A percentile compares a stretch with the other conserved stretches of the same genome.
Evolutionary conservation across 495 filamentous ascomycete genomes (phyloP).

Genomic region (Aspergillus sclerotioniger): DNA sequence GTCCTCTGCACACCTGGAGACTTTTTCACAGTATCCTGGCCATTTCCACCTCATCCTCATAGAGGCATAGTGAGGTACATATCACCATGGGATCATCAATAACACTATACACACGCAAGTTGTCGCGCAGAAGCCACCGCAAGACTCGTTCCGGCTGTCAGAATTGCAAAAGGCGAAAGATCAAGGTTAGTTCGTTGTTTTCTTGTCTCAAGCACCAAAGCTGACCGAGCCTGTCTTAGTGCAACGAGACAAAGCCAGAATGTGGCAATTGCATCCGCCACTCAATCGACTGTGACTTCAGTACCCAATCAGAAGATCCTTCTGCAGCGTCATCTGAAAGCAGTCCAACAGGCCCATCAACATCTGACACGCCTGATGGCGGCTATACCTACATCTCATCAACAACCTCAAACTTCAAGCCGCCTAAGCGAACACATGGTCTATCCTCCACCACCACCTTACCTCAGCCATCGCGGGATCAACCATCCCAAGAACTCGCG

Average conservation of each 20-base stretch:
- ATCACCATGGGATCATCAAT: neutral
- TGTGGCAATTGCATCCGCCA: conserved; percentile 16
- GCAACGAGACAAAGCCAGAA: conserved; percentile 13
- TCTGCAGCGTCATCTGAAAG: neutral
- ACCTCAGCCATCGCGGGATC: neutral
- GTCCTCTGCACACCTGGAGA: no score
- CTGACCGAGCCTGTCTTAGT: neutral
- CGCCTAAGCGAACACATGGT: conserved; percentile 3
- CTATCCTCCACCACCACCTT: neutral
- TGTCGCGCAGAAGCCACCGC: conserved; percentile 10
- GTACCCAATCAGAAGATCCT: neutral
- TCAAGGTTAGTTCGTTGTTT: conserved; percentile 11
- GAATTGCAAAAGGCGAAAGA: conserved; percentile 15
- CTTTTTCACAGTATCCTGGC: no score
- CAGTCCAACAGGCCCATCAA: neutral
- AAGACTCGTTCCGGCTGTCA: conserved; percentile 16
- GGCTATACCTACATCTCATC: conserved; percentile 7
- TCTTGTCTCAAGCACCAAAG: neutral
- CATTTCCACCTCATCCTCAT: no score
- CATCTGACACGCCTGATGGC: neutral
- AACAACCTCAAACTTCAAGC: conserved; percentile 4
- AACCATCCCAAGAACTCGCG: neutral
- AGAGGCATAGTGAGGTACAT: no score
- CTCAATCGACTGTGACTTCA: conserved; percentile 16
- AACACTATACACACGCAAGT: neutral